A percentile compares a stretch with the other conserved stretches of the same genome.
These are phyloP conservation scores for Teunomyces tritomae DNA, from an alignment of 805 yeast species.

Conservation along the genomic window DNA sequence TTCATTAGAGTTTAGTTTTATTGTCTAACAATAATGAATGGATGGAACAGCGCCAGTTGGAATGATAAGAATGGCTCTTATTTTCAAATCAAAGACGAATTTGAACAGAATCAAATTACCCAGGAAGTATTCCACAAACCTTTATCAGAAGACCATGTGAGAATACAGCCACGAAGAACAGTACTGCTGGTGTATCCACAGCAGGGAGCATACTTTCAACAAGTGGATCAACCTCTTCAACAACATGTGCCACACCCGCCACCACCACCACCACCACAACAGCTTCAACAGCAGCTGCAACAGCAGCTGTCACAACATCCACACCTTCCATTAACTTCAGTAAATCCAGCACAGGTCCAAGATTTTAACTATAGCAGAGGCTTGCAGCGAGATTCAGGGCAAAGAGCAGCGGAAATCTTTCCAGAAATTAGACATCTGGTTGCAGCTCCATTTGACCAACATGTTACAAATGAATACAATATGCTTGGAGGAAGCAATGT, in stretches of 20 bases:
- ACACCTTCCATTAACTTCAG: slow-evolving; percentile 5
- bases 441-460: not conserved
- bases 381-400: not conserved
- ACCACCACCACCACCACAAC: slow-evolving; percentile 6
- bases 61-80: slow-evolving; percentile 3
- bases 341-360: slow-evolving; percentile 3
- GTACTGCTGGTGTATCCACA: not conserved
- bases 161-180: not conserved
- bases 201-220: slow-evolving; percentile 2
- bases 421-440: not conserved
- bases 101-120: not conserved
- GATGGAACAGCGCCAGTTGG: slow-evolving; percentile 6
- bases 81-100: not conserved
- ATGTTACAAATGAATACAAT: not conserved
- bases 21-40: slow-evolving; percentile 2
- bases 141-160: not conserved
- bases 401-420: not conserved
- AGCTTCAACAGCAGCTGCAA: slow-evolving; percentile 3
- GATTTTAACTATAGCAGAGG: not conserved
- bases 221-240: not conserved
- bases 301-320: slow-evolving; percentile 5
- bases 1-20: not conserved
- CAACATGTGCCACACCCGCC: slow-evolving; percentile 4
- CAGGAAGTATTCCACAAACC: not conserved
- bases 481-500: not conserved